Evolutionary conservation across 2,329 filamentous ascomycete genomes (phyloP).

Genomic region (Ophiostoma novo-ulmi): DNA sequence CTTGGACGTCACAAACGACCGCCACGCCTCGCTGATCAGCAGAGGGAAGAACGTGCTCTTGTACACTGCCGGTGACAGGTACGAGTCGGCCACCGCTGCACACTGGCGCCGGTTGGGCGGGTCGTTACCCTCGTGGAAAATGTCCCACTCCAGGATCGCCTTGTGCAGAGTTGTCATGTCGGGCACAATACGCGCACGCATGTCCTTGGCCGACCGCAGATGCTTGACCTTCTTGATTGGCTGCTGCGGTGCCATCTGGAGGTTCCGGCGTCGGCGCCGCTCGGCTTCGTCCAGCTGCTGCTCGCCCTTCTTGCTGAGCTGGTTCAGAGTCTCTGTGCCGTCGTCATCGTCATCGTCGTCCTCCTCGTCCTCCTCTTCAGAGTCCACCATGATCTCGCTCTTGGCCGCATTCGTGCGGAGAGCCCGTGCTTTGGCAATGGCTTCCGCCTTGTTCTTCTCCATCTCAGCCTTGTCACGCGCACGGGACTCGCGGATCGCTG

Average conservation of each 20-base stretch:
- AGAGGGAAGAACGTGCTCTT: constrained; percentile 86
- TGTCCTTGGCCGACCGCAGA: constrained; percentile 80
- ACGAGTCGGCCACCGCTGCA: constrained; percentile 69
- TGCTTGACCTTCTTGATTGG: constrained; percentile 82
- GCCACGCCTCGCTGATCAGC: constrained; percentile 90
- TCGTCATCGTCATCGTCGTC: constrained; percentile 65
- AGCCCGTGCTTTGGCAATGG: constrained; percentile 64
- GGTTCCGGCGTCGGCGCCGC: constrained; percentile 45
- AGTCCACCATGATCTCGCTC: constrained; percentile 87
- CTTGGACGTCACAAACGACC: constrained; percentile 82
- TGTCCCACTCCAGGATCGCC: constrained; percentile 87
- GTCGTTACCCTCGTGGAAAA: constrained; percentile 82
- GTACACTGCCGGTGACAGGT: constrained; percentile 71
- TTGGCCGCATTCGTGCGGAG: constrained; percentile 55
- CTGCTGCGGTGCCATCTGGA: constrained; percentile 46
- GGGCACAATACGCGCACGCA: constrained; percentile 85
- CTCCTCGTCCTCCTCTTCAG: constrained; percentile 66
- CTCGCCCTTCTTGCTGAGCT: constrained; percentile 42
- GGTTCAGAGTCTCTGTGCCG: constrained; percentile 46
- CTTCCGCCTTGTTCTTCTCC: constrained; percentile 64
- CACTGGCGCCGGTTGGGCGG: constrained; percentile 74
- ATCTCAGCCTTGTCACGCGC: constrained; percentile 70
- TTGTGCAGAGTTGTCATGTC: constrained; percentile 81
- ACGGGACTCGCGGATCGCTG: constrained; percentile 66
- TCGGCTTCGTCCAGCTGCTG: constrained; percentile 49